A percentile compares a stretch with the other conserved stretches of the same genome.
Evolutionary conservation across 1,139 yeast species (phyloP).

Genomic region (Lodderomyces beijingensis): DNA sequence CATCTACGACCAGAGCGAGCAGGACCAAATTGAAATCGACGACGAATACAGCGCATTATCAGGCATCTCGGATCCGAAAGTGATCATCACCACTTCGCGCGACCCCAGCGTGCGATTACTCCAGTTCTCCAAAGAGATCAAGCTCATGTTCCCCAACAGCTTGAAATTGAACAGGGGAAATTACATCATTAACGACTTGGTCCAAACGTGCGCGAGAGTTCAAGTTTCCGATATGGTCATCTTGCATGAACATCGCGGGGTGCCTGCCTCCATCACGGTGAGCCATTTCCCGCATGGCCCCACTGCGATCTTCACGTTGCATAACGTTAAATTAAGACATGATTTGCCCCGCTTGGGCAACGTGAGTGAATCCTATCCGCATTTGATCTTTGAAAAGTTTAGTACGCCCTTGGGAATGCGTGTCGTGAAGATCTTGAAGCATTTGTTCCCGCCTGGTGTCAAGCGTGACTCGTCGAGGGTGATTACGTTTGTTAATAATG

Average conservation of each 20-base stretch:
- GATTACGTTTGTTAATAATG: constrained; percentile 83
- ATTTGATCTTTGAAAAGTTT: constrained; percentile 87
- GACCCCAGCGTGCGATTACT: constrained; percentile 81
- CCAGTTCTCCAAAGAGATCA: constrained; percentile 91
- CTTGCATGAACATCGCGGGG: constrained; percentile 96
- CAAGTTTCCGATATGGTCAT: constrained; percentile 79
- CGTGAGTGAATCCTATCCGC: constrained; percentile 90
- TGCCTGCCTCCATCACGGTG: constrained; percentile 87
- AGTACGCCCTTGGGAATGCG: constrained; percentile 80
- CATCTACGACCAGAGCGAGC: constrained; percentile 77
- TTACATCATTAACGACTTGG: constrained; percentile 79
- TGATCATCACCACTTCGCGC: constrained; percentile 89
- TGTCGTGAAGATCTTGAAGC: constrained; percentile 75
- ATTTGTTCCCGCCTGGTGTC: constrained; percentile 95
- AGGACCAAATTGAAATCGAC: constrained; percentile 50
- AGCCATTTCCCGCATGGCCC: constrained; percentile 99
- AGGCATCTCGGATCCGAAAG: constrained; percentile 88
- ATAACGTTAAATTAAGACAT: constrained; percentile 91
- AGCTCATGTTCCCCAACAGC: constrained; percentile 83
- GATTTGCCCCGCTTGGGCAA: constrained; percentile 85
- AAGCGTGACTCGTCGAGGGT: constrained; percentile 81
- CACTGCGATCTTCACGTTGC: constrained; percentile 88
- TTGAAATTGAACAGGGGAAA: constrained; percentile 91
- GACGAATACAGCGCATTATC: constrained; percentile 88
- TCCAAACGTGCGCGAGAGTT: constrained; percentile 68